These are phyloP conservation scores for Russula foetens DNA, from an alignment of 768 basidiomycete genomes.

Conservation along the genomic window DNA sequence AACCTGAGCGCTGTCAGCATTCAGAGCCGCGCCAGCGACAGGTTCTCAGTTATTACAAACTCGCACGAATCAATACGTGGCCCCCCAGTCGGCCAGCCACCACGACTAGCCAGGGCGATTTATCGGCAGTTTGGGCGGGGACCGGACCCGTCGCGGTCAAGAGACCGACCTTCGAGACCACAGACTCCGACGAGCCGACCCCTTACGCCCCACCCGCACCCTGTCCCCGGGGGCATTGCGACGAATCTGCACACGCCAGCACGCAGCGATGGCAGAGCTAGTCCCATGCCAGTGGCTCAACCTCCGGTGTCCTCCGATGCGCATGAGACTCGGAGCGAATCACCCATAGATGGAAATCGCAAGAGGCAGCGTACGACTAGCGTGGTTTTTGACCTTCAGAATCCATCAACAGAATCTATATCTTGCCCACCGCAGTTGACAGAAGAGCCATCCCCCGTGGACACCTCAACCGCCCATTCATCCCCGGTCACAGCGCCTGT, in stretches of 20 bases:
- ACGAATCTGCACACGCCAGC: not conserved
- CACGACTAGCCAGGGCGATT: not conserved
- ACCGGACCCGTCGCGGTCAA: not conserved
- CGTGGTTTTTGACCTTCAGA: not conserved
- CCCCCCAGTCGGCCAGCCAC: not conserved
- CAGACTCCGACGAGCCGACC: not conserved
- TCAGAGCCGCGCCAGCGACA: slow-evolving; percentile 2
- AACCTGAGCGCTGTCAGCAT: not conserved
- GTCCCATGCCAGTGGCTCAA: not conserved
- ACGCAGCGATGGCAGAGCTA: not conserved
- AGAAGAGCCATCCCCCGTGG: not conserved
- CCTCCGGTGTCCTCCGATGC: not conserved
- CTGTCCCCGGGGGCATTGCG: not conserved
- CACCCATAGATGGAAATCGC: not conserved
- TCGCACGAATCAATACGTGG: not conserved
- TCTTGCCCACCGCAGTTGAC: not conserved
- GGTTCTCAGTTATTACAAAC: not conserved
- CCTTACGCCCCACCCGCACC: not conserved
- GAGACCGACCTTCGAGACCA: not conserved
- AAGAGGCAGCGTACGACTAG: not conserved
- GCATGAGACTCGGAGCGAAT: not conserved
- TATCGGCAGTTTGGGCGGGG: slow-evolving; percentile 6
- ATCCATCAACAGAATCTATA: slow-evolving; percentile 2
- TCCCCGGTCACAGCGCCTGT: not conserved
- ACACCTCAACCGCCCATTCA: not conserved